phyloP scores from a whole-genome alignment of 164 flowering plant genomes.

The Aristolochia californica region DNA sequence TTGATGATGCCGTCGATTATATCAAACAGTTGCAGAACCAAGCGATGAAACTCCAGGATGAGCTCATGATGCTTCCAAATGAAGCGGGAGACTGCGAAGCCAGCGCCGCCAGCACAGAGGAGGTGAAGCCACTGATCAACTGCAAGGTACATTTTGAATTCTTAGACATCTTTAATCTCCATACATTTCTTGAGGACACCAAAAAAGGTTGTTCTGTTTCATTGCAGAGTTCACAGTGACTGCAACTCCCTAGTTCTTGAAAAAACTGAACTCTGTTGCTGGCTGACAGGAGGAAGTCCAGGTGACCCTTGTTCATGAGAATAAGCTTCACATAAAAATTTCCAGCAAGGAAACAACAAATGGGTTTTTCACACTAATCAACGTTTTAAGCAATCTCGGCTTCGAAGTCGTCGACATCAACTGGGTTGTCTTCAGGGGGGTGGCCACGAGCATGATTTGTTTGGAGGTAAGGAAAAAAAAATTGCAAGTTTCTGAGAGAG shows the following conservation, averaged over 20 bases:
- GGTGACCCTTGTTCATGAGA: constrained; percentile 25
- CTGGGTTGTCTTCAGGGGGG: constrained; percentile 41
- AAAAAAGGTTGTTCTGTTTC: neutral
- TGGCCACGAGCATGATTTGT: constrained; percentile 27
- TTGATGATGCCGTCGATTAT: constrained; percentile 60
- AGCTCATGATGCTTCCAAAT: constrained; percentile 37
- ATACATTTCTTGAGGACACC: neutral
- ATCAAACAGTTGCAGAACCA: constrained; percentile 35
- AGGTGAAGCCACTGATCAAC: neutral
- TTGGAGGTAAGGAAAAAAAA: constrained; percentile 33
- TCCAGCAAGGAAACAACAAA: constrained; percentile 34
- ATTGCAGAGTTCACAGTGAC: no score
- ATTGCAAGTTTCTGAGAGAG: no score
- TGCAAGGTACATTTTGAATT: neutral
- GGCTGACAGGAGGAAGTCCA: constrained; percentile 38
- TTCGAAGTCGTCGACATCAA: constrained; percentile 41
- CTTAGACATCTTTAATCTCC: neutral
- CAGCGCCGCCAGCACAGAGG: neutral
- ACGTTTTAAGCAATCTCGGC: constrained; percentile 37
- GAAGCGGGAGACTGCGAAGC: constrained; percentile 12
- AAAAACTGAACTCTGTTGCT: neutral
- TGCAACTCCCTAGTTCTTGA: no score
- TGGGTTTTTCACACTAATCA: constrained; percentile 39
- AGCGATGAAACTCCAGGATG: constrained; percentile 35
- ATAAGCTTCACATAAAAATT: constrained; percentile 48